These are phyloP conservation scores for Eucalyptus guilfoylei DNA, from an alignment of 345 rosid species.

Conservation along the genomic window DNA sequence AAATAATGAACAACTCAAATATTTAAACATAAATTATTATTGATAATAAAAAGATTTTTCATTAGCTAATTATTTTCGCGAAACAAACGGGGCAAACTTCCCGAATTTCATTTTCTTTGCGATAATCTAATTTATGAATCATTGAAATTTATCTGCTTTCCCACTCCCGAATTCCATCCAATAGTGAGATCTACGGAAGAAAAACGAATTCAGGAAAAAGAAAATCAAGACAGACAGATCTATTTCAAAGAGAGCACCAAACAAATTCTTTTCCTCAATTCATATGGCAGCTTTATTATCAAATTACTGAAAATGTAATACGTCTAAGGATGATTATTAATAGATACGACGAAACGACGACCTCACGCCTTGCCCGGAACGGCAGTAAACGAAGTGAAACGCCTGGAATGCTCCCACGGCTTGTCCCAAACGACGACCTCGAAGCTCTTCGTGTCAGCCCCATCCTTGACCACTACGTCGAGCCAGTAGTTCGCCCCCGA, in stretches of 20 bases:
- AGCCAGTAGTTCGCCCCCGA: conserved; percentile 40
- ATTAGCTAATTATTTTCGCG: accelerated
- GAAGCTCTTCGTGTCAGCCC: neutral
- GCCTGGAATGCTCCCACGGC: conserved; percentile 23
- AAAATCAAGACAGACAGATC: accelerated
- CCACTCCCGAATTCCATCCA: neutral
- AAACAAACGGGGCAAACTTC: accelerated
- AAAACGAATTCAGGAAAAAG: neutral
- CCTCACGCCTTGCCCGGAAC: neutral
- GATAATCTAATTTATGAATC: neutral
- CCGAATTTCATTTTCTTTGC: accelerated
- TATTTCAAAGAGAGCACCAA: neutral
- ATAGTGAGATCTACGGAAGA: neutral
- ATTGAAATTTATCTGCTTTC: neutral
- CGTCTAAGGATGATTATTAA: neutral
- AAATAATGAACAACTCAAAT: neutral
- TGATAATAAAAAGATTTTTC: accelerated
- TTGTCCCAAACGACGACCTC: conserved; percentile 45
- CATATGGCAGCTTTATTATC: neutral
- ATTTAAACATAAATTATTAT: neutral
- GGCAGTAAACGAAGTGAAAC: conserved; percentile 31
- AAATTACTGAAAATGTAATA: neutral
- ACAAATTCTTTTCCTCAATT: neutral
- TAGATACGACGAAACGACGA: accelerated
- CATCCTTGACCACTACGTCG: conserved; percentile 1